Evolutionary conservation across 345 rosid species (phyloP).

Genomic region (Alliaria petiolata): DNA sequence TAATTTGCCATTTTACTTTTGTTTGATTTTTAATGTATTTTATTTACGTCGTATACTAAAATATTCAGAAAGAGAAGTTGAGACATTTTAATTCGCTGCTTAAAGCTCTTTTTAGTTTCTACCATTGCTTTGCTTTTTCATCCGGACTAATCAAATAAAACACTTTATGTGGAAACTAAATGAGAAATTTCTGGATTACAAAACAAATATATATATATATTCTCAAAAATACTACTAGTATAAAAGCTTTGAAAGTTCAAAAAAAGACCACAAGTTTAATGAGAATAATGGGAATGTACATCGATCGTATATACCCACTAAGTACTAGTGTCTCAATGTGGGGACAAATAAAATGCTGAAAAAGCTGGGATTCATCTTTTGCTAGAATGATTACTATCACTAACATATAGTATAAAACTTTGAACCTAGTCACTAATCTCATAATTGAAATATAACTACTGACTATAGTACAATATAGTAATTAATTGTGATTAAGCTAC

Average conservation of each 20-base stretch:
- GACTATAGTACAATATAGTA: not conserved
- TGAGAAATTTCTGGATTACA: too few species aligned
- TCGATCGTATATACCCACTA: too few species aligned
- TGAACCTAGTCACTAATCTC: conserved; percentile 20
- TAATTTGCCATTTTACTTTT: conserved; percentile 14
- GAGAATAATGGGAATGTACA: too few species aligned
- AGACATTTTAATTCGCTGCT: too few species aligned
- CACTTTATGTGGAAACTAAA: not conserved
- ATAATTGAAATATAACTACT: not conserved
- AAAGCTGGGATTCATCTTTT: not conserved
- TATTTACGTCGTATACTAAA: not conserved
- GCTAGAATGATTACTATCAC: conserved; percentile 26
- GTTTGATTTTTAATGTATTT: not conserved
- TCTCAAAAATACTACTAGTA: too few species aligned
- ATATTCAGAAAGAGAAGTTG: not conserved
- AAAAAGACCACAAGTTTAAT: too few species aligned
- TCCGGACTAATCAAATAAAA: not conserved
- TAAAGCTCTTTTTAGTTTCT: not conserved
- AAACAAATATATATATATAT: too few species aligned
- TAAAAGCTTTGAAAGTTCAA: too few species aligned
- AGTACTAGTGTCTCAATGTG: too few species aligned
- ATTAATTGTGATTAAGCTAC: not conserved
- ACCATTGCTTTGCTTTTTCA: not conserved
- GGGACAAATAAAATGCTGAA: too few species aligned
- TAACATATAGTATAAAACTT: not conserved